Evolutionary conservation across 371 early-diverging fungal genomes (phyloP), one percentile per base, ranked within the genome.

Genomic region (Mortierella sp.): DNA sequence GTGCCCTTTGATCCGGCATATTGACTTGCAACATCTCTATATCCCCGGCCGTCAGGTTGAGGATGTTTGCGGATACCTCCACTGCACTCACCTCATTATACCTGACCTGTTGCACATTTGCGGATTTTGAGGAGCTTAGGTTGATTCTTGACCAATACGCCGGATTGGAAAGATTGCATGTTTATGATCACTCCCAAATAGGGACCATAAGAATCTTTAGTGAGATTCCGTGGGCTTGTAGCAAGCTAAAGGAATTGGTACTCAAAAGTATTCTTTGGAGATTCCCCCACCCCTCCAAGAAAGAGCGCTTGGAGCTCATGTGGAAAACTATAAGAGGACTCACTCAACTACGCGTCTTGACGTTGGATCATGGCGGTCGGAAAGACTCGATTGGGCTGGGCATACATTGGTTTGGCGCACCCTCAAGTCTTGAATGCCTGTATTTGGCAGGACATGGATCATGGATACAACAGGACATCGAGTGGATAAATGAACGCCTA

Each of bases 401-500:
- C n/a, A 6, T 58, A 21, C 13, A 18, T 14, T 30, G 19, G 21
- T 28, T 66, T 12, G 41, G 18, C 1, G 16, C 28, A 2, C 39
- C 59, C 24, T 10, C 55, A 2, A 26, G 30, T 1, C 26, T 67
- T 41, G 55, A 60, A 26, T 16, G 24, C 14, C 23, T 59, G 27
- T 14, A 16, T 14, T 21, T 67, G 30, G 26, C 14, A 2, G 60
- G 55, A 27, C 18, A 30, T 18, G 58, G 67, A 2, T 12, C 39
- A 1, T 67, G 60, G 67, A 30, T 9, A 3, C 55, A 47, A 27
- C 31, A 28, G 10, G 67, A 59, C 27, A 23, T 60, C 16, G 19
- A 23, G 31, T 67, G 38, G 42, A 21, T 67, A 13, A 41, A 18
- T 4, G 67, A 67, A 38, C 10, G 49, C 30, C 43, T 67, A 30